Evolutionary conservation across 2,329 filamentous ascomycete species (phyloP), one percentile per base, ranked within the genome.

Genomic region (Penicillium sp.): DNA sequence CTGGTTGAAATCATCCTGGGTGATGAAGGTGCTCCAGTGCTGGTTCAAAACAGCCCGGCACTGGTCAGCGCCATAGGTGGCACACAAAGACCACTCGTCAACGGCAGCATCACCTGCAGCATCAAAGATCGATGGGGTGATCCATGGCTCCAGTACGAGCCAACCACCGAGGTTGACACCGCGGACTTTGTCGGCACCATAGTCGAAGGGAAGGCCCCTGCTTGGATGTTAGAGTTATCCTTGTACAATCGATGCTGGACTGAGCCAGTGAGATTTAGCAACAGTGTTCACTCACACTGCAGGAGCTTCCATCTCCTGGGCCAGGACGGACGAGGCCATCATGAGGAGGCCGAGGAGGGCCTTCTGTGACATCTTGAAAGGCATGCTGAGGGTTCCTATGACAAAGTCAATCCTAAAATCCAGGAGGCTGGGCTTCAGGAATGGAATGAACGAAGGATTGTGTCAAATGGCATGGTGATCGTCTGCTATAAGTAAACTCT

Each of bases 131-230:
- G 77, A 80, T 2, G 80, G 80, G 2, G 79, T 82, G 44, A 83
- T 82, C 79, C 79, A 82, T 13, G 80, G 80, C 65, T 84, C 80
- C 4, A 82, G 69, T 6, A 84, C 77, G 37, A 83, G 76, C 79
- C 80, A 83, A 26, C 82, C 82, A 43, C 82, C 80, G 4, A 84
- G 70, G 60, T 85, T 85, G 24, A 85, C 81, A 44, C 82, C 82
- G 10, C 80, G 77, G 34, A 84, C 75, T 58, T 80, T 82, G 16
- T 76, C 57, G 35, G 62, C 62, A 46, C 73, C 70, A 63, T 79
- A 82, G 56, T 77, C 64, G 55, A 82, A 82, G 27, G 59, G 53
- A 11, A 66, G 42, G 23, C 50, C 57, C 42, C 65, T 69, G 27
- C 24, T 41, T 18, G 6, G n/a, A 13, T 2, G 13, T 52, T 36